Base-by-base conservation (phyloP, 257 asterid species). In the Verbena officinalis region DNA sequence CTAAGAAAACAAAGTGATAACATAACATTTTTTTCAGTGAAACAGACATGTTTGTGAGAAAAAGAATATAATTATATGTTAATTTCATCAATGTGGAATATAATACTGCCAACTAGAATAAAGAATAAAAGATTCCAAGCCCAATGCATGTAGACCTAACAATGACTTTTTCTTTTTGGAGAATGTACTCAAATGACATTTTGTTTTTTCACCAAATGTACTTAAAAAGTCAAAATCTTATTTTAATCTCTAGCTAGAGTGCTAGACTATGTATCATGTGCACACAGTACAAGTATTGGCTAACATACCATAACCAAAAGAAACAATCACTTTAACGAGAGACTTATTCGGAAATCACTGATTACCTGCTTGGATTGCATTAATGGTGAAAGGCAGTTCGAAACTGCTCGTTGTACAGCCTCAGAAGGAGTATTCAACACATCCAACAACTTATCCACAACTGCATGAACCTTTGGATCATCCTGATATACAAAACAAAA, bases 321-420 rank as follows among this genome's bases (percentile, higher is more conserved):
- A 57, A 77, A 55, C 56, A 61, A 64, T 54, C 67, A 52, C 27
- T 49, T 59, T 38, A 59, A 64, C 43, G 23, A 43, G 34, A 61
- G 46, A 42, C 55, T 51, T 48, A 51, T 60, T 43, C 4, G 14
- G 58, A 52, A 69, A n/a, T 43, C 20, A 4, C 46, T 20, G 14
- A 62, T 55, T 46, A 93, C 99, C 95, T 93, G 90, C 78, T 93
- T 90, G 36, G 99, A 88, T 76, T 78, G 90, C 97, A 90, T 88
- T 65, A 93, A 74, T 17, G 99, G 99, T 65, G 99, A 83, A 73
- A 93, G 95, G 80, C 99, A 93, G 50, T 81, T 45, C 23, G 99
- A 85, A 66, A 93, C 99, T 43, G 99, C 99, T 59, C 96, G 84
- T 68, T 93, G 99, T 63, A 93, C 99, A 63, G 99, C 89, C 81